Percentiles rank a stretch among this genome's conserved stretches.
phyloP scores from a whole-genome alignment of 192 early-diverging fungal genomes.

The Rhizoclosmatium globosum region DNA sequence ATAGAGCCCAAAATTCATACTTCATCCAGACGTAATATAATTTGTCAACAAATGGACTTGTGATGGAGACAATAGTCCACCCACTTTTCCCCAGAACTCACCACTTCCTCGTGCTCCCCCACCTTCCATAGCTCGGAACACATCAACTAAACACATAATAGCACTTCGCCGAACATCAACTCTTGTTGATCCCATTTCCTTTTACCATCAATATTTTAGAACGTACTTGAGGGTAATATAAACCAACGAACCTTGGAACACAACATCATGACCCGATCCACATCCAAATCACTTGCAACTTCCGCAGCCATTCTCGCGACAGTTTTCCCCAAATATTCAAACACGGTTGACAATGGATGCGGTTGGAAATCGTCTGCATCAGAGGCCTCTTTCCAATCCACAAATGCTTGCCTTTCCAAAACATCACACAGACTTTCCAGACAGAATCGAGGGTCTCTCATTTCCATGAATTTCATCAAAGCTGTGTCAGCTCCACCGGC shows the following conservation, averaged over 20 bases:
- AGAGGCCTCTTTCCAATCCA: slow-evolving; percentile 5
- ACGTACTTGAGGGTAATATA: too few species aligned
- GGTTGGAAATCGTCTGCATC: slow-evolving; percentile 24
- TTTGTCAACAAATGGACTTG: slow-evolving; percentile 23
- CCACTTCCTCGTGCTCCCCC: not conserved
- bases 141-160: slow-evolving; percentile 18
- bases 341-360: not conserved
- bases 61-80: slow-evolving; percentile 16
- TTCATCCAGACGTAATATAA: not conserved
- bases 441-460: not conserved
- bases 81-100: slow-evolving; percentile 26
- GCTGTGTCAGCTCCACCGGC: slow-evolving; percentile 8
- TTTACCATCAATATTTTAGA: too few species aligned
- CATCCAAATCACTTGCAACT: not conserved
- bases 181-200: slow-evolving; percentile 19
- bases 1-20: not conserved
- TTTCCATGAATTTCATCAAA: slow-evolving; percentile 20
- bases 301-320: not conserved
- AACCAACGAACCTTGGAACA: not conserved
- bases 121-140: not conserved
- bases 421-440: not conserved
- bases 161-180: slow-evolving; percentile 17
- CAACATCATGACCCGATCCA: slow-evolving; percentile 4
- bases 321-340: slow-evolving; percentile 11
- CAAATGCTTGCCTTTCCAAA: slow-evolving; percentile 1